Evolutionary conservation across 2,329 filamentous ascomycete genomes (phyloP).

Genomic region (Cadophora gregata): DNA sequence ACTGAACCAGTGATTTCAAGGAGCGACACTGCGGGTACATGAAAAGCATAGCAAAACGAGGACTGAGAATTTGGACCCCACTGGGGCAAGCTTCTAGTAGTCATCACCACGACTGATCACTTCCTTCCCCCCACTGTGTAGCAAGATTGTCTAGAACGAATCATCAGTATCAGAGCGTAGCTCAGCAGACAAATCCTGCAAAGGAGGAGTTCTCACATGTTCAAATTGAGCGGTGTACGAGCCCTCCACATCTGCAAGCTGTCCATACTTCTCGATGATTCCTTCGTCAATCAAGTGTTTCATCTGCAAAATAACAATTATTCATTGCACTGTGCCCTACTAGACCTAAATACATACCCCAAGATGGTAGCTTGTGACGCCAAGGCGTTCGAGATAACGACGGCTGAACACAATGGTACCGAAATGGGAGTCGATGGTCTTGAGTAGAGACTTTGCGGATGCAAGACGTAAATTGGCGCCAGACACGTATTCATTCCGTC

Average conservation of each 20-base stretch:
- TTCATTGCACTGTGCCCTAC: conserved; percentile 18
- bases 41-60: neutral
- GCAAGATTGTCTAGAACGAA: conserved; percentile 51
- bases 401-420: conserved; percentile 66
- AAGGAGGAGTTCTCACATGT: conserved; percentile 48
- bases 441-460: conserved; percentile 61
- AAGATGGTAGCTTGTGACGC: conserved; percentile 61
- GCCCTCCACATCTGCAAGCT: conserved; percentile 62
- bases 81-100: conserved; percentile 46
- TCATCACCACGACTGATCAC: conserved; percentile 60
- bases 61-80: too few species aligned
- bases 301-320: conserved; percentile 48
- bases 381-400: conserved; percentile 68
- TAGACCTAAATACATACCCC: conserved; percentile 51
- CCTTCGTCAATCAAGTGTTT: conserved; percentile 62
- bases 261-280: conserved; percentile 61
- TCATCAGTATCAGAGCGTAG: conserved; percentile 5
- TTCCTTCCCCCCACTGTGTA: conserved; percentile 54
- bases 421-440: conserved; percentile 66
- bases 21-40: neutral
- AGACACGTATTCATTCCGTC: conserved; percentile 48
- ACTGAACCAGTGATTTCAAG: neutral
- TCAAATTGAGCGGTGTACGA: conserved; percentile 71
- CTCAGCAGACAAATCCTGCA: neutral
- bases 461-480: conserved; percentile 50